Percentiles rank a stretch among this genome's conserved stretches.
These are phyloP conservation scores for Hortiboletus flavorubellus DNA, from an alignment of 768 basidiomycete species.

Conservation along the genomic window DNA sequence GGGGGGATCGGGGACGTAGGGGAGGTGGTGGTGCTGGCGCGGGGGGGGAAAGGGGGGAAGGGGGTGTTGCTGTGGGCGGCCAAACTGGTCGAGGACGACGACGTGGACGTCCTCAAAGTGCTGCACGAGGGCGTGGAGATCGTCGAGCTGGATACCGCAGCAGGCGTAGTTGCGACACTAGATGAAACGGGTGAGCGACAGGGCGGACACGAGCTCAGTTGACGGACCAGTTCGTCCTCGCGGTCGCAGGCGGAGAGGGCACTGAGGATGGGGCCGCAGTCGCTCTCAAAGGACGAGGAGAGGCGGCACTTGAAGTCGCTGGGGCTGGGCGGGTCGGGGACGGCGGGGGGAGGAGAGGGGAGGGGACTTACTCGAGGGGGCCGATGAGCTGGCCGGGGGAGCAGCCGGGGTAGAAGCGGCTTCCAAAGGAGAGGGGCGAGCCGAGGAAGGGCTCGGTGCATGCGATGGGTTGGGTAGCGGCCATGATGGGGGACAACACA, in stretches of 20 bases:
- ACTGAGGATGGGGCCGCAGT: conserved; percentile 57
- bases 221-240: conserved; percentile 69
- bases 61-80: conserved; percentile 32
- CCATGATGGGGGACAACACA: conserved; percentile 23
- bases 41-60: too few relatives aligned
- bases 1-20: conserved; percentile 29
- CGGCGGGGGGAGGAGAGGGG: neutral
- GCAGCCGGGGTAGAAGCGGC: conserved; percentile 58
- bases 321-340: conserved; percentile 28
- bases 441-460: conserved; percentile 50
- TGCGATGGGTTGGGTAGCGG: conserved; percentile 45
- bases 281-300: conserved; percentile 57
- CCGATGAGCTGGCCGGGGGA: conserved; percentile 60
- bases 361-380: conserved; percentile 58
- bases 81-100: conserved; percentile 56
- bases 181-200: neutral
- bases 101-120: conserved; percentile 93
- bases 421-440: conserved; percentile 68
- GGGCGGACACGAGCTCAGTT: too few relatives aligned
- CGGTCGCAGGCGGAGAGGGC: conserved; percentile 63
- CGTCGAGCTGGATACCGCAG: conserved; percentile 74
- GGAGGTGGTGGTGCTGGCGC: conserved; percentile 16
- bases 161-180: conserved; percentile 88
- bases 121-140: conserved; percentile 81
- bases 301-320: conserved; percentile 45